These are phyloP conservation scores for Plenodomus biglobosus DNA, from an alignment of 2,329 filamentous ascomycete species.

Conservation along the genomic window DNA sequence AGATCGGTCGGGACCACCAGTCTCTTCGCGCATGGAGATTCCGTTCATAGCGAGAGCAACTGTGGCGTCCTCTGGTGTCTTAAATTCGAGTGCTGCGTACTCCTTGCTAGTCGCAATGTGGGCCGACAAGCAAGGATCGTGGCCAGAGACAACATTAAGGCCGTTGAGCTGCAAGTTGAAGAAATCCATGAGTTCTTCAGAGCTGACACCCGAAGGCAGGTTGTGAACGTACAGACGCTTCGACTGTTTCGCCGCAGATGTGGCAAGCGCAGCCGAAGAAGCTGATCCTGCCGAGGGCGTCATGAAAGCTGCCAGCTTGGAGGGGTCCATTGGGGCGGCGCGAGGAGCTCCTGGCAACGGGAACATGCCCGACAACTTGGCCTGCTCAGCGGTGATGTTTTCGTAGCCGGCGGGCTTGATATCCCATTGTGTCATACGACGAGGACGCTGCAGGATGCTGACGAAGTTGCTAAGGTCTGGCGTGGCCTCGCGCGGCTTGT, in stretches of 20 bases:
- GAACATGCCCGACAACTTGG: constrained; percentile 98
- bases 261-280: constrained; percentile 79
- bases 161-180: constrained; percentile 97
- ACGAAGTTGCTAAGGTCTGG: constrained; percentile 87
- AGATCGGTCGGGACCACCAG: constrained; percentile 51
- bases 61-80: constrained; percentile 81
- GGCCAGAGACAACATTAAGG: constrained; percentile 83
- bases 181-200: constrained; percentile 76
- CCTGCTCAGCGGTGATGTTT: constrained; percentile 96
- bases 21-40: constrained; percentile 73
- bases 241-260: constrained; percentile 88
- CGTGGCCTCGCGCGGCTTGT: constrained; percentile 91
- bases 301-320: constrained; percentile 92
- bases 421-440: constrained; percentile 97
- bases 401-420: constrained; percentile 98
- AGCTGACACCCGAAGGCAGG: constrained; percentile 69
- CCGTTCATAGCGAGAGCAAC: constrained; percentile 88
- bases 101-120: constrained; percentile 76
- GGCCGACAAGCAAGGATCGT: constrained; percentile 81
- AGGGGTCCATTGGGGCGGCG: constrained; percentile 93
- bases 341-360: constrained; percentile 92
- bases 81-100: constrained; percentile 91
- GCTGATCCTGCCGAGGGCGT: constrained; percentile 75
- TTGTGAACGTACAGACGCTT: constrained; percentile 91
- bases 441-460: constrained; percentile 81